Base-by-base conservation (phyloP, 352 stramenopile species). In the Phytophthora nicotianae region DNA sequence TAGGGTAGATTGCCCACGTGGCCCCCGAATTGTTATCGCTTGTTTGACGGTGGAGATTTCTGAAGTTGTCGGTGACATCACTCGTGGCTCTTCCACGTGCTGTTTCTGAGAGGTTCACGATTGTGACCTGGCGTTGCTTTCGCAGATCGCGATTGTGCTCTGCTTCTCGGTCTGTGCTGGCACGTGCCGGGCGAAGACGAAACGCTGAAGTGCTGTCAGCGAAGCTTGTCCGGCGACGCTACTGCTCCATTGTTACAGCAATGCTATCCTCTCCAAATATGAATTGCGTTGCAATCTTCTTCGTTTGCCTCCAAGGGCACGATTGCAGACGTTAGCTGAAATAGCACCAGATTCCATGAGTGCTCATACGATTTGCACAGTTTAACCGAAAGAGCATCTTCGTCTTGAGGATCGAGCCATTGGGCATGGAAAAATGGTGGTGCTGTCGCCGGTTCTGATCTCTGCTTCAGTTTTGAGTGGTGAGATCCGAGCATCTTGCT, bases 161-260 rank as follows among this genome's bases (percentile, higher is more conserved):
- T 67, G 57, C 49, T 62, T 23, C 50, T 57, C 46, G 26, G 19
- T 35, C 49, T 35, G 35, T 21, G 46, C 24, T 57, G 53, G 57
- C 50, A 70, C 62, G 62, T 70, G 62, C 62, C 20, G 62, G 35
- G 58, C 50, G 57, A 42, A 66, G 58, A 71, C 57, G 43, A 71
- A 50, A 42, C 62, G 46, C 14, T 21, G 41, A 49, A 62, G 24
- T 45, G 38, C 32, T 24, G 41, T 16, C 24, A 11, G 10, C 41
- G 40, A 16, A 13, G 19, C 42, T 38, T 47, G 19, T 47, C 29
- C 54, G 20, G 33, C 14, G 43, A 21, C 43, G 43, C 16, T 48
- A 21, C 10, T 19, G 7, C 19, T 33, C 32, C 32, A 38, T 9
- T 38, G 16, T n/a, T 35, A 35, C 4, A n/a, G n/a, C n/a, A 29